Evolutionary conservation across 225 moss, liverwort and hornwort genomes (phyloP).

Genomic region (Physcomitrellopsis africana): DNA sequence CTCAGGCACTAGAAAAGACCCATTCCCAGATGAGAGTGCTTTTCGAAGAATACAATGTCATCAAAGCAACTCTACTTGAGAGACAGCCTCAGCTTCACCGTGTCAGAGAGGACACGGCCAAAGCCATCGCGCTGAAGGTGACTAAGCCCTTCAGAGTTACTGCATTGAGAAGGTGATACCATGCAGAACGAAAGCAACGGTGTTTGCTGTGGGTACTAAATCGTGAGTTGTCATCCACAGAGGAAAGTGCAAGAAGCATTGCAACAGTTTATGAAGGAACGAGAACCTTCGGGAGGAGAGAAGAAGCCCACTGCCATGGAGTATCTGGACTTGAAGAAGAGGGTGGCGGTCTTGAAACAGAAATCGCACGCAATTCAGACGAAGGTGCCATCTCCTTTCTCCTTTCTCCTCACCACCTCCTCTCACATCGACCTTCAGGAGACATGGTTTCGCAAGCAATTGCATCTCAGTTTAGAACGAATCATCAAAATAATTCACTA

Average conservation of each 20-base stretch:
- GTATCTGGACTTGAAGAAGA: conserved; percentile 70
- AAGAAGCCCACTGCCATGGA: conserved; percentile 74
- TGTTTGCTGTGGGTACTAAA: neutral
- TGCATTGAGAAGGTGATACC: no score
- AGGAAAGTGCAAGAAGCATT: conserved; percentile 55
- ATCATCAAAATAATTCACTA: no score
- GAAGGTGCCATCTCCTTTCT: conserved; percentile 49
- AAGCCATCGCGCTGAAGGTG: conserved; percentile 61
- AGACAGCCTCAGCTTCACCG: conserved; percentile 69
- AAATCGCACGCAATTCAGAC: conserved; percentile 65
- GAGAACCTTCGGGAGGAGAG: conserved; percentile 60
- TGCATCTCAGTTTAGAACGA: no score
- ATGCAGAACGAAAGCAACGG: no score
- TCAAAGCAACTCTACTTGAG: conserved; percentile 49
- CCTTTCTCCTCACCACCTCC: neutral
- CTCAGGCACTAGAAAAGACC: conserved; percentile 67
- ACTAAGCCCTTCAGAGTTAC: neutral
- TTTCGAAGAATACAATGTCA: conserved; percentile 41
- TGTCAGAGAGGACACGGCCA: conserved; percentile 63
- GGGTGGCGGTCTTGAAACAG: conserved; percentile 46
- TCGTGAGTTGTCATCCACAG: conserved; percentile 36
- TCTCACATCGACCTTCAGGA: neutral
- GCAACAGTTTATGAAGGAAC: conserved; percentile 57
- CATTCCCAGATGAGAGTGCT: conserved; percentile 56
- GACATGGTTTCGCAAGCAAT: no score